Evolutionary conservation across 352 stramenopile species (phyloP), one percentile per base, ranked within the genome.

Genomic region (Pythium aristosporum): DNA sequence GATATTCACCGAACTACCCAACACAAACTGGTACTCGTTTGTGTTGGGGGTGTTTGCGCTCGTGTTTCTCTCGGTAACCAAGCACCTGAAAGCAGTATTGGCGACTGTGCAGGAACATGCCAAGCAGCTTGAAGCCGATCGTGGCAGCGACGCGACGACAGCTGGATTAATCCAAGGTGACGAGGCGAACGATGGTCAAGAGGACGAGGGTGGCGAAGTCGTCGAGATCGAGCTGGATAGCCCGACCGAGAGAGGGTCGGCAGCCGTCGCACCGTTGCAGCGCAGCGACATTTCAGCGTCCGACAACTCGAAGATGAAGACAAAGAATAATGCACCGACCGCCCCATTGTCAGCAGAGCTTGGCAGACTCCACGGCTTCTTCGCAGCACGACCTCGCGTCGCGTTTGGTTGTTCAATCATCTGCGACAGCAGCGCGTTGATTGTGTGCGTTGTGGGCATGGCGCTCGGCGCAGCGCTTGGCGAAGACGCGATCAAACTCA

Each of bases 371-470:
- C 39, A 56, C 1, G 32, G 12, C 4, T 67, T 54, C 18, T 52
- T 77, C 1, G 12, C 32, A 6, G 21, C 63, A 11, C 61, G 57
- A 39, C 67, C 76, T 30, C 74, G 61, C 10, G 62, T 69, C 25
- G 56, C 83, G 11, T 72, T 89, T 28, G 46, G 74, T 4, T 67
- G 81, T 20, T 80, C 66, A 4, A 36, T 87, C 10, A n/a, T 88
- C 1, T 82, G 79, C 56, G 77, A 92, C 32, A 49, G 82, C 11
- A 82, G 79, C 9, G 80, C 88, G 1, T 72, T 98, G 28, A 75
- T 93, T 52, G 89, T 97, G 28, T 93, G 87, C 37, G 50, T 91
- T 1, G 37, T 96, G 11, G 77, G 82, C 54, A 94, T 96, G 57
- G 66, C 82, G 16, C 67, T 79, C 10, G 79, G 74, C 0, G 74